Evolutionary conservation across 75 land plant species (phyloP), one percentile per base, ranked within the genome.

Genomic region (Picea glauca): DNA sequence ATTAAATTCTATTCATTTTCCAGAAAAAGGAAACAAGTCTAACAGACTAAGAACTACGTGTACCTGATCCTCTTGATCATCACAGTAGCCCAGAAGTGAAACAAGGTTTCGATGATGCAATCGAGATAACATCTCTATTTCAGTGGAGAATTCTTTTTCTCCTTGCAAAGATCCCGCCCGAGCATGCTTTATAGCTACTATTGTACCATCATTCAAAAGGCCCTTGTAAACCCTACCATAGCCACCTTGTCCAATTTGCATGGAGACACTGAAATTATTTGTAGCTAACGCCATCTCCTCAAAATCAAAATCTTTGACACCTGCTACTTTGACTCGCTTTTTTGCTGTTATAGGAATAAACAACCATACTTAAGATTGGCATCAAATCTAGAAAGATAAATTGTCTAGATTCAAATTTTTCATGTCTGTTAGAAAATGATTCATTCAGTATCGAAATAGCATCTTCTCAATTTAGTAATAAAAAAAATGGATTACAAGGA

Each of bases 141-240:
- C 93, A 13, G 79, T 91, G 20, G 83, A 79, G 59, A 89, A 89
- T 82, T 91, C 93, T 59, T 65, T 83, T 50, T 67, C 76, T 32
- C 93, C 91, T 60, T 91, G 93, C 33, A 87, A 62, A 1, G 91
- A 89, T 23, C 85, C 93, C 62, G 83, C 85, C 26, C 79, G 76
- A n/a, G 93, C 91, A 15, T 88, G 85, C 79, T 91, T 91, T 72
- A 91, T 81, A 43, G 93, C 93, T 31, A 91, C 93, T 62, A 74
- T 77, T 18, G 79, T 79, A 15, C 86, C 86, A 83, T 85, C 89
- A 75, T 43, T 57, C 8, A 92, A 60, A 58, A 56, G 73, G 21
- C 88, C 93, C 77, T 76, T 84, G 75, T 90, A 91, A 31, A 91
- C 93, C 83, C 85, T 89, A 38, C 93, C 93, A 85, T 89, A 91